Conservation (phyloP, 176 grass and related monocot species). For the Paspalum vaginatum region DNA sequence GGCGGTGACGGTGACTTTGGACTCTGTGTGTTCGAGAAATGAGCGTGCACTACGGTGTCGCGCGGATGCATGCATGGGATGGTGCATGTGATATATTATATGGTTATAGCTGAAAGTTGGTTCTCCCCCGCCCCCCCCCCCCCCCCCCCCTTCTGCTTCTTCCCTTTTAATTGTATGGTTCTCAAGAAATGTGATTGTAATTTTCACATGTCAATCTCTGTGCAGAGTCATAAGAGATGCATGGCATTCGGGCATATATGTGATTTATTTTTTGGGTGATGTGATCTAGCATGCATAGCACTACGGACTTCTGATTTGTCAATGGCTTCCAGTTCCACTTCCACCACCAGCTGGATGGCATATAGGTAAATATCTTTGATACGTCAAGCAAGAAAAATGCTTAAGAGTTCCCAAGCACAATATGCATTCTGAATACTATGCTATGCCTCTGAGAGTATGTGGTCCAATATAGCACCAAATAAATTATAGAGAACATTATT, state of each 20-base stretch:
- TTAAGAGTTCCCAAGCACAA: too few relatives aligned
- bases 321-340: not conserved
- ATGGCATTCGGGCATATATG: constrained; percentile 39
- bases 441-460: too few relatives aligned
- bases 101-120: constrained; percentile 56
- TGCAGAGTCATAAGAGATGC: constrained; percentile 54
- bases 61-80: constrained; percentile 15
- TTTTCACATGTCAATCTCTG: constrained; percentile 34
- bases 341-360: not conserved
- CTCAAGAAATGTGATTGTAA: constrained; percentile 56
- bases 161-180: constrained; percentile 21
- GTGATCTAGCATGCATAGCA: not conserved
- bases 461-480: too few relatives aligned
- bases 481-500: too few relatives aligned
- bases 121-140: too few relatives aligned
- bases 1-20: constrained; percentile 50
- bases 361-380: not conserved
- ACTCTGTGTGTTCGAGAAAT: constrained; percentile 61
- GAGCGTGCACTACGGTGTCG: constrained; percentile 20
- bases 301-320: not conserved
- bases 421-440: too few relatives aligned
- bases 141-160: not conserved
- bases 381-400: not conserved
- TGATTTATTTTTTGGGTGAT: not conserved
- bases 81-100: constrained; percentile 41